phyloP scores from a whole-genome alignment of 805 yeast species.

The Lipomyces orientalis region DNA sequence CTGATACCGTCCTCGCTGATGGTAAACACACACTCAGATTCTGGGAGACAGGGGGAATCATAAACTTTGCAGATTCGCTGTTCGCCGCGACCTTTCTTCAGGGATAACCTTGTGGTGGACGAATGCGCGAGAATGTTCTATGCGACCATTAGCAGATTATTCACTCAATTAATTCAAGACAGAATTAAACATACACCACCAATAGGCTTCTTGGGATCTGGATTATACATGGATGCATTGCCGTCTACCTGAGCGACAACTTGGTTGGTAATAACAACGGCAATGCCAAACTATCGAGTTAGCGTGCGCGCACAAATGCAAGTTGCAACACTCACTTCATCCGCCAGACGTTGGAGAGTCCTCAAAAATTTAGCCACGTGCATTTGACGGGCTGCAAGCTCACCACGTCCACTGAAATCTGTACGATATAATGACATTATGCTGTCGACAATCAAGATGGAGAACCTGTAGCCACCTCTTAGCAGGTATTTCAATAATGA shows the following conservation, averaged over 20 bases:
- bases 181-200: slow-evolving; percentile 63
- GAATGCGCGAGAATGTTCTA: slow-evolving; percentile 91
- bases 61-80: slow-evolving; percentile 92
- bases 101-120: slow-evolving; percentile 88
- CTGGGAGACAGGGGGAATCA: slow-evolving; percentile 96
- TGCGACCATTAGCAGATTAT: background rate
- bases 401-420: slow-evolving; percentile 95
- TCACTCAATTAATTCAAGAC: background rate
- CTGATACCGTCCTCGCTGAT: slow-evolving; percentile 97
- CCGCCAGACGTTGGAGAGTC: slow-evolving; percentile 88
- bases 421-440: slow-evolving; percentile 96
- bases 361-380: slow-evolving; percentile 94
- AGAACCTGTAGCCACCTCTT: slow-evolving; percentile 51
- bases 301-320: background rate
- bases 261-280: slow-evolving; percentile 93
- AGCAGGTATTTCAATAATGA: background rate
- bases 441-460: slow-evolving; percentile 91
- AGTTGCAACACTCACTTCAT: slow-evolving; percentile 54
- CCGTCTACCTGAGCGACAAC: slow-evolving; percentile 98
- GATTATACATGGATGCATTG: slow-evolving; percentile 73
- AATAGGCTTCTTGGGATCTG: slow-evolving; percentile 97
- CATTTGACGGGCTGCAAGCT: slow-evolving; percentile 89
- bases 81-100: slow-evolving; percentile 89
- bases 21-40: slow-evolving; percentile 92
- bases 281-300: slow-evolving; percentile 73